A percentile compares a stretch with the other conserved stretches of the same genome.
phyloP scores from a whole-genome alignment of 2,329 filamentous ascomycete genomes.

The Elsinoe batatas region DNA sequence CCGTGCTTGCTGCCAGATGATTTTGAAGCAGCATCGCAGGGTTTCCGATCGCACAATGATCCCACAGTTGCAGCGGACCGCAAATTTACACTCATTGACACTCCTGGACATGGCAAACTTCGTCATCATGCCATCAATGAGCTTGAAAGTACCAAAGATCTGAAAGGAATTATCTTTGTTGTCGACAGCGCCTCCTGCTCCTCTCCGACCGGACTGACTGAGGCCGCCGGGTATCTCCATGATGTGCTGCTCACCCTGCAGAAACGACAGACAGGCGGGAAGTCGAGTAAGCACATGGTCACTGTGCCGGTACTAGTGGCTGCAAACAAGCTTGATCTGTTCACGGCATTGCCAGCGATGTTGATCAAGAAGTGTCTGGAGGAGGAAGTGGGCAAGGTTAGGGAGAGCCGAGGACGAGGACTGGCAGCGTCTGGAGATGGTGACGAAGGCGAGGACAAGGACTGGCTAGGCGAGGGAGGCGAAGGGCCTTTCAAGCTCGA shows the following conservation, averaged over 20 bases:
- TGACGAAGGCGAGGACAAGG: constrained; percentile 60
- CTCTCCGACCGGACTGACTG: constrained; percentile 45
- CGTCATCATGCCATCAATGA: constrained; percentile 56
- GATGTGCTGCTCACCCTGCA: constrained; percentile 79
- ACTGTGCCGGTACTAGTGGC: constrained; percentile 70
- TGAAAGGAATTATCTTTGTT: constrained; percentile 72
- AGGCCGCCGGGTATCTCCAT: constrained; percentile 76
- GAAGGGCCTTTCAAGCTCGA: constrained; percentile 68
- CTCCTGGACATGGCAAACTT: constrained; percentile 91
- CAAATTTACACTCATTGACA: constrained; percentile 73
- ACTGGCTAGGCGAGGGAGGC: constrained; percentile 74
- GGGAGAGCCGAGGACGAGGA: constrained; percentile 67
- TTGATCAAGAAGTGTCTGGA: constrained; percentile 69
- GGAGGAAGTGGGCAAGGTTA: constrained; percentile 67
- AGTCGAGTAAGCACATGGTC: constrained; percentile 47
- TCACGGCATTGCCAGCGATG: constrained; percentile 74
- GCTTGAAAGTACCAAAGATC: constrained; percentile 39
- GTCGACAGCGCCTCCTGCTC: constrained; percentile 56
- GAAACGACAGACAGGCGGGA: constrained; percentile 52
- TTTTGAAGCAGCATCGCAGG: constrained; percentile 45
- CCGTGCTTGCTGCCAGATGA: constrained; percentile 46
- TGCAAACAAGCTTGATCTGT: constrained; percentile 92
- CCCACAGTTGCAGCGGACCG: constrained; percentile 48
- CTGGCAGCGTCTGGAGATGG: constrained; percentile 73
- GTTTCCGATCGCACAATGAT: constrained; percentile 58